A percentile compares a stretch with the other conserved stretches of the same genome.
Evolutionary conservation across 1,139 yeast species (phyloP).

Genomic region (Debaryomyces udenii): DNA sequence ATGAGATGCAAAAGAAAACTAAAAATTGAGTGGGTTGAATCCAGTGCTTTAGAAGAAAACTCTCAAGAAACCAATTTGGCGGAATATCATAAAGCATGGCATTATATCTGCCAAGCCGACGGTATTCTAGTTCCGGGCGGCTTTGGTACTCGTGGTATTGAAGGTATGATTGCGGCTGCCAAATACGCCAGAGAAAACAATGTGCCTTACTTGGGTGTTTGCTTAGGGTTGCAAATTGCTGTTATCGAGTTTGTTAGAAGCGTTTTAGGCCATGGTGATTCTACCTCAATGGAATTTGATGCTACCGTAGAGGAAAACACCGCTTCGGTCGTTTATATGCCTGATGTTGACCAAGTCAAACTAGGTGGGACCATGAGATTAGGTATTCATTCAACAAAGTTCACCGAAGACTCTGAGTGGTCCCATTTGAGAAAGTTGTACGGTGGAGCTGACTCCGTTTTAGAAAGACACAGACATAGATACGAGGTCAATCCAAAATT

Average conservation of each 20-base stretch:
- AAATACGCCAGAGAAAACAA: conserved; percentile 96
- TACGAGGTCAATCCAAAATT: conserved; percentile 92
- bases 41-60: conserved; percentile 82
- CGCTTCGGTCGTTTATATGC: conserved; percentile 95
- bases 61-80: conserved; percentile 65
- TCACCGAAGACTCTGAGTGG: conserved; percentile 70
- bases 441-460: conserved; percentile 68
- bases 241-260: conserved; percentile 91
- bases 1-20: conserved; percentile 85
- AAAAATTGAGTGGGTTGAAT: conserved; percentile 94
- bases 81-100: conserved; percentile 95
- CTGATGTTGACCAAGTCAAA: conserved; percentile 93
- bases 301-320: conserved; percentile 61
- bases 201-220: conserved; percentile 93
- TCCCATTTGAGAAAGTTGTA: conserved; percentile 79
- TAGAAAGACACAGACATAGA: conserved; percentile 98
- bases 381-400: conserved; percentile 88
- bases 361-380: conserved; percentile 99
- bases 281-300: conserved; percentile 86
- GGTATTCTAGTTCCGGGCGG: conserved; percentile 99
- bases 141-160: conserved; percentile 95
- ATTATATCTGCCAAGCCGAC: conserved; percentile 88
- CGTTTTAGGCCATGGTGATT: conserved; percentile 66
- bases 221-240: conserved; percentile 97
- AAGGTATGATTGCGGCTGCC: conserved; percentile 97